Evolutionary conservation across 305 asterid species (phyloP).

Genomic region (Fraxinus greggii): DNA sequence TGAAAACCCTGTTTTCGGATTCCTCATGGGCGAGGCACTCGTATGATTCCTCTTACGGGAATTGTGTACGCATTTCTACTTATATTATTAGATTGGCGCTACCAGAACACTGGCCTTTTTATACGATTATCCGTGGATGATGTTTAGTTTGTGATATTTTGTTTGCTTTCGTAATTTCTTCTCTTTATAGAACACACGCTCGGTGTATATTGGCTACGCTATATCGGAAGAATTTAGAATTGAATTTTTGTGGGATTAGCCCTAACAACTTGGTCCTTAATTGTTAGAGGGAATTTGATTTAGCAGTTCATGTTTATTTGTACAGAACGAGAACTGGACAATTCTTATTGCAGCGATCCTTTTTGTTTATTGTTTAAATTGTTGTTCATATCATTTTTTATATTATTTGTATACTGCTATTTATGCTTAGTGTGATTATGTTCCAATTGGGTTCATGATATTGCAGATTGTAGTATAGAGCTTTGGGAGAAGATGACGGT

Average conservation of each 20-base stretch:
- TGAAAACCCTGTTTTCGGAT: background rate
- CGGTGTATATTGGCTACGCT: background rate
- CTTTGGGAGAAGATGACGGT: slow-evolving; percentile 28
- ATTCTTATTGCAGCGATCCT: background rate
- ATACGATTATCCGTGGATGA: background rate
- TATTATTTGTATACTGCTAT: background rate
- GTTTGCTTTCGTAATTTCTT: background rate
- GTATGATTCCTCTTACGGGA: background rate
- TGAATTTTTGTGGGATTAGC: background rate
- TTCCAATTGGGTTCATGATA: background rate
- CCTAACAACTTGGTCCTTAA: background rate
- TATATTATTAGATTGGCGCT: background rate
- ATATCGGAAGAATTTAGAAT: background rate
- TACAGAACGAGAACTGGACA: background rate
- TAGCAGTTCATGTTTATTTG: background rate
- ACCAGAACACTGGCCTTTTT: background rate
- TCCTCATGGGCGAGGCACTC: background rate
- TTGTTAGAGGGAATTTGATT: background rate
- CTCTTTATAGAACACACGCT: background rate
- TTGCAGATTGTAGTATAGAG: slow-evolving; percentile 13
- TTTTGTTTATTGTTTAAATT: slow-evolving; percentile 7
- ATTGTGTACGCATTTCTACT: background rate
- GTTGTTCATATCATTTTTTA: background rate
- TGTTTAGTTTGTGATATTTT: background rate
- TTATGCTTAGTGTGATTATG: background rate